phyloP scores from a whole-genome alignment of 139 green algal species.

The Eudorina sp. region DNA sequence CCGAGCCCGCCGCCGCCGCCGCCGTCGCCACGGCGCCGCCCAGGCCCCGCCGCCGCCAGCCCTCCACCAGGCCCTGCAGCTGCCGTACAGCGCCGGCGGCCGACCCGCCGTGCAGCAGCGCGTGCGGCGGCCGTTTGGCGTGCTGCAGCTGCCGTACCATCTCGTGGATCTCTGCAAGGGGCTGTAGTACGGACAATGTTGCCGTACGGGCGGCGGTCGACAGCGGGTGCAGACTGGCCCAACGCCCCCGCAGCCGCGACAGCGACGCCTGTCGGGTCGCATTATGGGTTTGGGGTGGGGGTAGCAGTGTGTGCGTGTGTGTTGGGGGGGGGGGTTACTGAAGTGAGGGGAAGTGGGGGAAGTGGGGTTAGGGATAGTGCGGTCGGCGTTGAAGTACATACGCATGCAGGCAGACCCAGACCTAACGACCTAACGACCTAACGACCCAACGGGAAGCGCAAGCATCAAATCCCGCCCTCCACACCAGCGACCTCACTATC shows the following conservation, averaged over 20 bases:
- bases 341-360: no score
- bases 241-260: not conserved
- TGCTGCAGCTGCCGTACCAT: constrained; percentile 1
- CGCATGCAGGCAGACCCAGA: no score
- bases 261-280: not conserved
- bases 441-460: no score
- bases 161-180: constrained; percentile 37
- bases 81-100: not conserved
- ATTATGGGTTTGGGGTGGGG: no score
- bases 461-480: no score
- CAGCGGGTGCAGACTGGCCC: constrained; percentile 34
- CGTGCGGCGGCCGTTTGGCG: not conserved
- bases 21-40: not conserved
- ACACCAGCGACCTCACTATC: no score
- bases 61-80: not conserved
- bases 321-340: not conserved
- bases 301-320: not conserved
- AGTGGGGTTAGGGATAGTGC: not conserved
- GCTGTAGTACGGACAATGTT: constrained; percentile 31
- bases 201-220: not conserved
- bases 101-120: not conserved
- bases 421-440: no score
- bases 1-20: not conserved
- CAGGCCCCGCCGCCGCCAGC: constrained; percentile 22
- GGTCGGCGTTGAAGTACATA: no score